These are phyloP conservation scores for Lodderomyces parapsilosis DNA, from an alignment of 1,139 yeast genomes.

Conservation along the genomic window DNA sequence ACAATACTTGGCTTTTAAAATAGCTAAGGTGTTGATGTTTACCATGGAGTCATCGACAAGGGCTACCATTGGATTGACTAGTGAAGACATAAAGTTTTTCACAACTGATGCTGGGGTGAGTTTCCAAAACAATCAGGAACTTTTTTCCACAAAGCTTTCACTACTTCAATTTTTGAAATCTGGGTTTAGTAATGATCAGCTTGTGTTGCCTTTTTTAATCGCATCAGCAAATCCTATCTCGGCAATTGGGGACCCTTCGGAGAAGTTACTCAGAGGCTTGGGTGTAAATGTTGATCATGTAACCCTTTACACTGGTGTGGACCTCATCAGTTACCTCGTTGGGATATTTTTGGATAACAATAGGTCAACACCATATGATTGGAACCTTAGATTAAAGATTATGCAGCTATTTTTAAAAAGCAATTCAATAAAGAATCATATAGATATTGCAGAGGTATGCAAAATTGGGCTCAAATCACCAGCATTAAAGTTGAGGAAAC, in stretches of 20 bases:
- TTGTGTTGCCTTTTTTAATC: conserved; percentile 50
- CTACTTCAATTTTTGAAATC: conserved; percentile 38
- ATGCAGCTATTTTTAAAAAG: conserved; percentile 55
- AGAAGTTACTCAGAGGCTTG: conserved; percentile 50
- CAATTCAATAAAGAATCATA: conserved; percentile 42
- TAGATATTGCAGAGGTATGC: conserved; percentile 41
- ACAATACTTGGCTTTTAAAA: conserved; percentile 41
- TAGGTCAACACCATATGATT: conserved; percentile 49
- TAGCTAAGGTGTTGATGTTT: conserved; percentile 58
- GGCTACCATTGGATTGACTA: conserved; percentile 58
- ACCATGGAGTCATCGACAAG: conserved; percentile 35
- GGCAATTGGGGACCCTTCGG: conserved; percentile 49
- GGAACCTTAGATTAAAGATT: conserved; percentile 58
- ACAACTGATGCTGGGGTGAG: conserved; percentile 67
- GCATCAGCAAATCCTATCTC: conserved; percentile 65
- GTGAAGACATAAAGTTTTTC: conserved; percentile 56
- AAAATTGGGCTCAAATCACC: conserved; percentile 59
- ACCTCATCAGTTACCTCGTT: conserved; percentile 44
- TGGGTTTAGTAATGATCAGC: conserved; percentile 33
- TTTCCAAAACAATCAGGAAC: conserved; percentile 47
- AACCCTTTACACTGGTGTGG: conserved; percentile 10
- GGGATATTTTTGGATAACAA: conserved; percentile 46
- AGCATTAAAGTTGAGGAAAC: conserved; percentile 43
- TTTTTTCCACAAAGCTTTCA: conserved; percentile 43
- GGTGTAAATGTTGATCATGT: conserved; percentile 51